Evolutionary conservation across 805 yeast genomes (phyloP).

Genomic region (Candida yuanshanica): DNA sequence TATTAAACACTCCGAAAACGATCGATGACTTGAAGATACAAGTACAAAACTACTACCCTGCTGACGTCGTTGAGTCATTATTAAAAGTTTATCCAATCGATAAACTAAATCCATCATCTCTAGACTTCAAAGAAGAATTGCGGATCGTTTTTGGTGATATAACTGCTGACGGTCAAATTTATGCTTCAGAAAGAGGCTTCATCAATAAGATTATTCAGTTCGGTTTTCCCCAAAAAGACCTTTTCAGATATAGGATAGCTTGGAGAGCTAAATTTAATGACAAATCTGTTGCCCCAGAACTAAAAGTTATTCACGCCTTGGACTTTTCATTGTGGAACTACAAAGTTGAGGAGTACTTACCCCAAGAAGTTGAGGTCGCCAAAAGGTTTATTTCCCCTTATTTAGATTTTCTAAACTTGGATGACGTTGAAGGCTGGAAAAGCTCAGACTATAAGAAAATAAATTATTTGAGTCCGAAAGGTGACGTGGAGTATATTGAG

Average conservation of each 20-base stretch:
- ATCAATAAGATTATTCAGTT: conserved; percentile 3
- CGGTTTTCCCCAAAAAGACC: conserved; percentile 25
- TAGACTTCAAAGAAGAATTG: no score
- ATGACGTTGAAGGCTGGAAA: conserved; percentile 27
- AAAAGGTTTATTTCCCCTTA: conserved; percentile 28
- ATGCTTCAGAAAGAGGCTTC: no score
- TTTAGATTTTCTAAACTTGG: conserved; percentile 25
- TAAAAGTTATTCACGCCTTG: conserved; percentile 32
- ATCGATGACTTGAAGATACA: no score
- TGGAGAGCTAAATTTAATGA: conserved; percentile 25
- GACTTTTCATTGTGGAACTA: conserved; percentile 34
- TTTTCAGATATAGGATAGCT: conserved; percentile 28
- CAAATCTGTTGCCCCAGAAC: conserved; percentile 16
- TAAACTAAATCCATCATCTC: no score
- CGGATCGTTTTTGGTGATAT: no score
- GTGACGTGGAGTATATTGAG: conserved; percentile 22
- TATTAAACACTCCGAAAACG: no score
- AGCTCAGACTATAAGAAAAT: conserved; percentile 20
- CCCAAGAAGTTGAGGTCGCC: conserved; percentile 22
- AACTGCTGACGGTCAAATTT: no score
- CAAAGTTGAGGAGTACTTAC: conserved; percentile 20
- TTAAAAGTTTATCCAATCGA: no score
- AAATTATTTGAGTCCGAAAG: conserved; percentile 27
- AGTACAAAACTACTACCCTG: no score
- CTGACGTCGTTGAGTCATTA: no score